phyloP scores from a whole-genome alignment of 1,284 basidiomycete species.

The Ceratobasidium sp. region DNA sequence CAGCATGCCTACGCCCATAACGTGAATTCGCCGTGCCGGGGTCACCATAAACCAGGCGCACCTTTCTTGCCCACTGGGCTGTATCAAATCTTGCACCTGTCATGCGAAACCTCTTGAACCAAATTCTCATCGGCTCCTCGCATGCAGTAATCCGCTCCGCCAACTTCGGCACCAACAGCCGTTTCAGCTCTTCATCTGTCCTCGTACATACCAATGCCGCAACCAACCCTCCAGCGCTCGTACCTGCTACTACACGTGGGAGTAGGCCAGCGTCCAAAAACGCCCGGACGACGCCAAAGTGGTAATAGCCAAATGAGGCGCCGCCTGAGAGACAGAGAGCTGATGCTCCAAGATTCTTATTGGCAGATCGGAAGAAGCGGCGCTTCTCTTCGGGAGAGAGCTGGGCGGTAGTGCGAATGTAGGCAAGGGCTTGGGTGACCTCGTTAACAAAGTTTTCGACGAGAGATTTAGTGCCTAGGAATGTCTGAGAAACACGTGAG shows the following conservation, averaged over 20 bases:
- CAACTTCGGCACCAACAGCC: conserved; percentile 80
- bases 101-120: conserved; percentile 82
- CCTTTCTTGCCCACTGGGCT: conserved; percentile 91
- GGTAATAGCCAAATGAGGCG: conserved; percentile 94
- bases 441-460: conserved; percentile 90
- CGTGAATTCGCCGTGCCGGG: conserved; percentile 52
- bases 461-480: conserved; percentile 85
- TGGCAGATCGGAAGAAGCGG: conserved; percentile 89
- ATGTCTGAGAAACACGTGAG: conserved; percentile 68
- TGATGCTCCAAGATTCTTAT: conserved; percentile 88
- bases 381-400: conserved; percentile 90
- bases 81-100: conserved; percentile 97
- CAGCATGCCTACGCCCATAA: conserved; percentile 65
- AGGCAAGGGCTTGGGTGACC: conserved; percentile 76
- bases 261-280: conserved; percentile 89
- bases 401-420: conserved; percentile 76
- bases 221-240: conserved; percentile 91
- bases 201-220: conserved; percentile 89
- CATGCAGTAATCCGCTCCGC: conserved; percentile 92
- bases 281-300: conserved; percentile 92
- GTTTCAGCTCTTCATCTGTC: conserved; percentile 87
- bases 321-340: conserved; percentile 96
- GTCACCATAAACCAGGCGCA: conserved; percentile 52
- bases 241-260: conserved; percentile 86
- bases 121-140: conserved; percentile 81